Conservation (phyloP, 192 early-diverging fungal species). For the Entomortierella beljakovae region DNA sequence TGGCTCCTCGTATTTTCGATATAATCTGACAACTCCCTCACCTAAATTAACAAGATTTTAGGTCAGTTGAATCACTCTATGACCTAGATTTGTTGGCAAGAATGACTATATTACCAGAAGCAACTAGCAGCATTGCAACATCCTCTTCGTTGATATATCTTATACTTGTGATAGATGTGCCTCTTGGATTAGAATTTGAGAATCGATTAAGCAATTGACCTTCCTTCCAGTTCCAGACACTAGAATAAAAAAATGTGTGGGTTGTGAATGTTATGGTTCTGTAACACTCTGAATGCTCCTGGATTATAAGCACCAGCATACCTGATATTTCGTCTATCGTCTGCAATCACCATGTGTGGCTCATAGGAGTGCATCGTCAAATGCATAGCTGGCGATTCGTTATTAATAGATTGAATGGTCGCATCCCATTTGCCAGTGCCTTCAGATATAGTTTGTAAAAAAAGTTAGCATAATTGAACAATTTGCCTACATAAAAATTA, state of each 20-base stretch:
- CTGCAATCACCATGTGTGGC: constrained; percentile 83
- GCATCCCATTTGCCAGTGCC: constrained; percentile 70
- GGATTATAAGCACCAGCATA: constrained; percentile 15
- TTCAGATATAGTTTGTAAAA: constrained; percentile 8
- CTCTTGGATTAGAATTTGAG: constrained; percentile 73
- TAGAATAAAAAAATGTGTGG: constrained; percentile 25
- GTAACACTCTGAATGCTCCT: neutral
- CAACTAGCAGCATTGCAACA: constrained; percentile 83
- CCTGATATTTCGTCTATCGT: constrained; percentile 76
- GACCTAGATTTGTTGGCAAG: neutral
- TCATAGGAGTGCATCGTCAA: constrained; percentile 88
- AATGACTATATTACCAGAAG: constrained; percentile 68
- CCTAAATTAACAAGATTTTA: constrained; percentile 52
- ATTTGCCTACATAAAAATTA: neutral
- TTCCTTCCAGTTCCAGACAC: constrained; percentile 83
- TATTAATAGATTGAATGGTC: constrained; percentile 61
- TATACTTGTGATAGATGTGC: constrained; percentile 79
- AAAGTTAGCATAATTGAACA: neutral
- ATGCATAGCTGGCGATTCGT: constrained; percentile 62
- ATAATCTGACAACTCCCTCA: constrained; percentile 84
- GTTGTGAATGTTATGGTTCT: no score
- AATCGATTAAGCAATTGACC: constrained; percentile 70
- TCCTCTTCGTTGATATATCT: constrained; percentile 95
- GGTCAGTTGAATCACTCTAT: neutral
- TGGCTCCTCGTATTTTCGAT: constrained; percentile 72